Percentiles rank a stretch among this genome's conserved stretches.
phyloP scores from a whole-genome alignment of 2,329 filamentous ascomycete species.

The Fonsecaea erecta region DNA sequence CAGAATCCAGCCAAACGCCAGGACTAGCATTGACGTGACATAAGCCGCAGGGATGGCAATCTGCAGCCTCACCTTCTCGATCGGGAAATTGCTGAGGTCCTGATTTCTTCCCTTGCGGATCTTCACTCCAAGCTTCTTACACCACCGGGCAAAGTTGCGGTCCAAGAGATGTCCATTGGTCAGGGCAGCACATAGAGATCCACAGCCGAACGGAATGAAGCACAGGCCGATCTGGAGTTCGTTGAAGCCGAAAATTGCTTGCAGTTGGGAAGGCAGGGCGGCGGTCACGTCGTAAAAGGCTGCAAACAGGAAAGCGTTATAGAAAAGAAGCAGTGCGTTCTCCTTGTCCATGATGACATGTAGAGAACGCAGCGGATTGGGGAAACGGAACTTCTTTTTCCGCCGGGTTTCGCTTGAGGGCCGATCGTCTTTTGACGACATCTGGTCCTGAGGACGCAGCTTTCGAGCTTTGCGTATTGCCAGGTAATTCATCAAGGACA shows the following conservation, averaged over 20 bases:
- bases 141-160: slow-evolving; percentile 73
- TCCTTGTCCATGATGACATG: slow-evolving; percentile 46
- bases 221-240: slow-evolving; percentile 53
- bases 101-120: slow-evolving; percentile 63
- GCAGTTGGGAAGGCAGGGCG: slow-evolving; percentile 53
- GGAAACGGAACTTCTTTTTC: slow-evolving; percentile 37
- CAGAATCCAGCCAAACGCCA: slow-evolving; percentile 48
- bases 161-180: slow-evolving; percentile 62
- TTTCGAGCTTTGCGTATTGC: slow-evolving; percentile 35
- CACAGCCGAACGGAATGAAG: slow-evolving; percentile 41
- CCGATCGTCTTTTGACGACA: slow-evolving; percentile 1
- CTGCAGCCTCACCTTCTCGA: slow-evolving; percentile 49
- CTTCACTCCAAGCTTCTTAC: slow-evolving; percentile 63
- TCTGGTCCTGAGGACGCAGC: slow-evolving; percentile 15
- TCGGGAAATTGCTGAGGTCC: slow-evolving; percentile 58
- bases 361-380: slow-evolving; percentile 51
- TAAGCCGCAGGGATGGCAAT: slow-evolving; percentile 44
- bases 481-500: slow-evolving; percentile 40
- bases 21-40: slow-evolving; percentile 36
- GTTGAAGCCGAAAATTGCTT: slow-evolving; percentile 53
- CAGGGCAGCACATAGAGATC: slow-evolving; percentile 38
- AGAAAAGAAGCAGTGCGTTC: slow-evolving; percentile 44
- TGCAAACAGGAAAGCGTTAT: slow-evolving; percentile 52
- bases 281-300: slow-evolving; percentile 55
- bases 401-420: not conserved